A percentile compares a stretch with the other conserved stretches of the same genome.
These are phyloP conservation scores for Chlamydomonas reinhardtii DNA, from an alignment of 163 green algal species.

Conservation along the genomic window DNA sequence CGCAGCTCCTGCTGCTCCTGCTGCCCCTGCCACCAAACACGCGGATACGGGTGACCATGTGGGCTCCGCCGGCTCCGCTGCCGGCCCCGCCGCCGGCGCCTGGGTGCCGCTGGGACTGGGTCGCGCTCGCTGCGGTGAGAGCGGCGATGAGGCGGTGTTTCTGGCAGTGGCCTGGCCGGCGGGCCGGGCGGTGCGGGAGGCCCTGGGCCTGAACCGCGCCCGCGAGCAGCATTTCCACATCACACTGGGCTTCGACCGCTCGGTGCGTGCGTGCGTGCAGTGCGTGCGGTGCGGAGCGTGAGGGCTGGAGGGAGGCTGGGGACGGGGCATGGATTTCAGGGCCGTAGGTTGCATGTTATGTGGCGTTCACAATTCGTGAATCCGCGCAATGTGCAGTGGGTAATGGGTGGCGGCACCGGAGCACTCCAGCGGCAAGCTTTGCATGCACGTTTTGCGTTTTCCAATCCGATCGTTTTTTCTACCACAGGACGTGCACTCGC, in stretches of 20 bases:
- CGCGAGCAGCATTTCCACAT: slow-evolving; percentile 52
- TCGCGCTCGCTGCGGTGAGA: not conserved
- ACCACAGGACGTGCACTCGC: slow-evolving; percentile 43
- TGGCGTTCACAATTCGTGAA: too few relatives aligned
- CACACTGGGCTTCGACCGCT: slow-evolving; percentile 49
- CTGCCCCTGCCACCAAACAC: too few relatives aligned
- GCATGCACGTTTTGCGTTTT: too few relatives aligned
- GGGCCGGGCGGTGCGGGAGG: slow-evolving; percentile 10
- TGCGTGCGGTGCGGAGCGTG: not conserved
- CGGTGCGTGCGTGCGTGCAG: not conserved
- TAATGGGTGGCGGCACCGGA: too few relatives aligned
- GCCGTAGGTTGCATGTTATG: too few relatives aligned
- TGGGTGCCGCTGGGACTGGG: slow-evolving; percentile 47
- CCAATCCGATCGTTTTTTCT: too few relatives aligned
- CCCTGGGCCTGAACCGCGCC: not conserved
- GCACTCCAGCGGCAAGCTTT: too few relatives aligned
- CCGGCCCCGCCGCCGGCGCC: slow-evolving; percentile 1
- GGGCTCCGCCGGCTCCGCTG: too few relatives aligned
- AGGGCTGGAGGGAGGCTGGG: not conserved
- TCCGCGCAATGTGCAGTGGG: too few relatives aligned
- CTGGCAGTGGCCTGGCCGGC: slow-evolving; percentile 43
- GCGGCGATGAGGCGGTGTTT: slow-evolving; percentile 28
- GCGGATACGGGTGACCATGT: too few relatives aligned
- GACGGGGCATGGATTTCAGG: too few relatives aligned
- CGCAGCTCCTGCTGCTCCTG: too few relatives aligned